A percentile compares a stretch with the other conserved stretches of the same genome.
Conservation (phyloP, 495 filamentous ascomycete species). For the Talaromyces adpressus region DNA sequence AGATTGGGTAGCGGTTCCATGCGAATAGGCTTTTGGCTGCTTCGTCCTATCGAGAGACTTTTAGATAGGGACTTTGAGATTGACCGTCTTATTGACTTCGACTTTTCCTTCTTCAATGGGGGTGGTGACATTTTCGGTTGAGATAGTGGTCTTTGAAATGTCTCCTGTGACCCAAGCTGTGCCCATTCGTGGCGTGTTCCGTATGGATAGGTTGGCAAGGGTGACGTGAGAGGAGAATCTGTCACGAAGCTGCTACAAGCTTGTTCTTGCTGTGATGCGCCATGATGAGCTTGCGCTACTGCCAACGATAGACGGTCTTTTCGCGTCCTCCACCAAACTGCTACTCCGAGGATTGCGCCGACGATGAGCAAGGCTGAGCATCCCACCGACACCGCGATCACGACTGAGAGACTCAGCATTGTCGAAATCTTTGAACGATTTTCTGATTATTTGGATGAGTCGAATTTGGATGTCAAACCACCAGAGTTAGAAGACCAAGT, state of each 20-base stretch:
- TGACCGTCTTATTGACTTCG: constrained; percentile 7
- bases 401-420: constrained; percentile 29
- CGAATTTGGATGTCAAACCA: neutral
- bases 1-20: constrained; percentile 1
- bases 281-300: constrained; percentile 18
- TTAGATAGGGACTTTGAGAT: constrained; percentile 9
- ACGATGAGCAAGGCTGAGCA: constrained; percentile 33
- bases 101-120: constrained; percentile 5
- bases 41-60: constrained; percentile 4
- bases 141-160: neutral
- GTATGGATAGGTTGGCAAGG: constrained; percentile 8
- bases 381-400: constrained; percentile 38
- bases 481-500: neutral
- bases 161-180: constrained; percentile 6
- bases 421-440: constrained; percentile 11
- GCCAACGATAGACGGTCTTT: constrained; percentile 31
- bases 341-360: constrained; percentile 22
- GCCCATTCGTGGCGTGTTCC: constrained; percentile 3
- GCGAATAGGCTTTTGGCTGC: neutral
- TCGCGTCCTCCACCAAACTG: constrained; percentile 35
- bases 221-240: constrained; percentile 3
- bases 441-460: neutral
- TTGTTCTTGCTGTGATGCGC: constrained; percentile 1
- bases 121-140: constrained; percentile 1
- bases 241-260: constrained; percentile 6